Conservation (phyloP, 2,329 filamentous ascomycete genomes). For the Nemania serpens region DNA sequence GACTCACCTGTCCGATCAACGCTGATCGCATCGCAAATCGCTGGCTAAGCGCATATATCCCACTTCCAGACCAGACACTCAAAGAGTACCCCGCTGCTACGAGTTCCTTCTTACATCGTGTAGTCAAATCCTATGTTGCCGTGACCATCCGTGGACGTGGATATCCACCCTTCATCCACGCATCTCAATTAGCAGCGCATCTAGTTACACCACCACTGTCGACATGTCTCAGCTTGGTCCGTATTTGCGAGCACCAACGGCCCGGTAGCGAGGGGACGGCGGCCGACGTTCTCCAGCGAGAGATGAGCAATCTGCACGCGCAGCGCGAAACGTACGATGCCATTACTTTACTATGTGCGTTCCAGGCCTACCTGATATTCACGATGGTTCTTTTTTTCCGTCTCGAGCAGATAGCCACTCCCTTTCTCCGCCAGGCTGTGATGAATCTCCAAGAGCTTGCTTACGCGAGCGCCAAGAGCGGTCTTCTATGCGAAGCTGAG, state of each 20-base stretch:
- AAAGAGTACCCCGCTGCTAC: slow-evolving; percentile 49
- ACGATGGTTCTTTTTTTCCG: slow-evolving; percentile 54
- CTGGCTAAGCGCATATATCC: slow-evolving; percentile 54
- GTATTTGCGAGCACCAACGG: slow-evolving; percentile 42
- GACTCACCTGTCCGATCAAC: slow-evolving; percentile 52
- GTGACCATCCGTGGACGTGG: slow-evolving; percentile 44
- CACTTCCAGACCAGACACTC: slow-evolving; percentile 47
- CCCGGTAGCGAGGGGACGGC: slow-evolving; percentile 42
- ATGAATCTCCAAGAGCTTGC: slow-evolving; percentile 58
- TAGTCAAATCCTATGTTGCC: slow-evolving; percentile 51
- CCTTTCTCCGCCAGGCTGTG: slow-evolving; percentile 49
- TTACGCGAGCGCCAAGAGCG: slow-evolving; percentile 44
- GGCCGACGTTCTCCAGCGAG: slow-evolving; percentile 44
- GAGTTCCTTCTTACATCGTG: slow-evolving; percentile 46
- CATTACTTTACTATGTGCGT: slow-evolving; percentile 47
- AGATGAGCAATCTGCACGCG: slow-evolving; percentile 49
- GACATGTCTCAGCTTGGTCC: slow-evolving; percentile 48
- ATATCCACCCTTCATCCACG: slow-evolving; percentile 52
- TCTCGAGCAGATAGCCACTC: slow-evolving; percentile 28
- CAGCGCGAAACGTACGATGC: slow-evolving; percentile 36
- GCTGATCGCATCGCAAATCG: slow-evolving; percentile 53
- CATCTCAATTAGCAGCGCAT: slow-evolving; percentile 40
- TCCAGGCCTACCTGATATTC: slow-evolving; percentile 61
- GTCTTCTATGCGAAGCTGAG: slow-evolving; percentile 52
- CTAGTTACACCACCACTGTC: slow-evolving; percentile 43